These are phyloP conservation scores for Rhododendron williamsianum DNA, from an alignment of 148 eudicot genomes.

Conservation along the genomic window DNA sequence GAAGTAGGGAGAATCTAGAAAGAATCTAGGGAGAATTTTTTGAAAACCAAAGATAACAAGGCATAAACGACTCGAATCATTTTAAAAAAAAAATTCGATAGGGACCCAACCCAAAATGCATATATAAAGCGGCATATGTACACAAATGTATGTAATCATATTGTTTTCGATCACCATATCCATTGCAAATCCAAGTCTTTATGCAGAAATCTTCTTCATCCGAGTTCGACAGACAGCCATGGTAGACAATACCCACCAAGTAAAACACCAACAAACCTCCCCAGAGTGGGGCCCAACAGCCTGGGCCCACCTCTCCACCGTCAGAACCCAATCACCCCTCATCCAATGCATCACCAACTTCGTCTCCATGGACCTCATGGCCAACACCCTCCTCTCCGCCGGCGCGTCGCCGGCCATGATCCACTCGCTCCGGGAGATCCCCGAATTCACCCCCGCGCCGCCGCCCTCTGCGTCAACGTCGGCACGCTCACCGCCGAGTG, in stretches of 20 bases:
- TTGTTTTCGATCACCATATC: background rate
- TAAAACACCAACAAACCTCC: too few relatives aligned
- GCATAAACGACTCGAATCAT: too few relatives aligned
- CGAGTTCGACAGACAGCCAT: background rate
- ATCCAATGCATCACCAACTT: conserved; percentile 73
- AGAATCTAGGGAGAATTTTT: too few relatives aligned
- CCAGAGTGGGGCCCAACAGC: background rate
- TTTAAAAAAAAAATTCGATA: too few relatives aligned
- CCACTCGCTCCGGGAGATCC: conserved; percentile 46
- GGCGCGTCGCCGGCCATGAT: conserved; percentile 80
- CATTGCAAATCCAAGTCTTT: background rate
- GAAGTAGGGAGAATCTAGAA: too few relatives aligned
- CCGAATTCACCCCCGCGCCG: conserved; percentile 65
- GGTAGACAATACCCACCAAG: background rate
- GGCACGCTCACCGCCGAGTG: conserved; percentile 63
- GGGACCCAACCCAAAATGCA: too few relatives aligned
- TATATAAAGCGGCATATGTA: too few relatives aligned
- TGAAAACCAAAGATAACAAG: too few relatives aligned
- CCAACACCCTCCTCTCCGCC: conserved; percentile 56
- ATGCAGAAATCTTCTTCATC: background rate
- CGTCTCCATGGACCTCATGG: conserved; percentile 69
- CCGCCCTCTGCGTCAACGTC: conserved; percentile 57
- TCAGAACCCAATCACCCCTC: conserved; percentile 27
- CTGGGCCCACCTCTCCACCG: conserved; percentile 12
- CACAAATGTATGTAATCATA: too few relatives aligned